phyloP scores from a whole-genome alignment of 2,329 filamentous ascomycete genomes.

The Thermomyces lanuginosus region DNA sequence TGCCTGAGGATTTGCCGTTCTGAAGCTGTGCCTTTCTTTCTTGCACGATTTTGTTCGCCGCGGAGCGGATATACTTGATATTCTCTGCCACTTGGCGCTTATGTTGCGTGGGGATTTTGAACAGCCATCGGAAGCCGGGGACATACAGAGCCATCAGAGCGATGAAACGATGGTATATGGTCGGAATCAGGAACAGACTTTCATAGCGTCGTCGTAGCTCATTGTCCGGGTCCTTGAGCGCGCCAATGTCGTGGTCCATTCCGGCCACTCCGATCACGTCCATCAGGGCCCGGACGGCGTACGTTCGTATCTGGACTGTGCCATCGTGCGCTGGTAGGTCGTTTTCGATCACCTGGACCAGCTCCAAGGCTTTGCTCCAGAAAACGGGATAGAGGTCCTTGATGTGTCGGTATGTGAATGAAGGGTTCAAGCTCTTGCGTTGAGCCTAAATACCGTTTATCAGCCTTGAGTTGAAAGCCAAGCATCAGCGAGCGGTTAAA shows the following conservation, averaged over 20 bases:
- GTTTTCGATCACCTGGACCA: slow-evolving; percentile 43
- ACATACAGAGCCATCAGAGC: slow-evolving; percentile 42
- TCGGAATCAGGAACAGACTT: slow-evolving; percentile 11
- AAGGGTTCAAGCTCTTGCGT: slow-evolving; percentile 62
- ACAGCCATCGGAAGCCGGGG: slow-evolving; percentile 46
- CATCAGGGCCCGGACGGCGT: slow-evolving; percentile 52
- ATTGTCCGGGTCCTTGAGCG: slow-evolving; percentile 45
- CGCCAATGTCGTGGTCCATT: slow-evolving; percentile 53
- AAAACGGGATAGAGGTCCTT: slow-evolving; percentile 74
- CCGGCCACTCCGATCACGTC: slow-evolving; percentile 62
- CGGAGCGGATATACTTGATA: slow-evolving; percentile 42
- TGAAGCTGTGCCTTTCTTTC: slow-evolving; percentile 47
- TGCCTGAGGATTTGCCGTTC: slow-evolving; percentile 11
- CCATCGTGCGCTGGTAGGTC: slow-evolving; percentile 22
- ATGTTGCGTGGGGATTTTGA: slow-evolving; percentile 48
- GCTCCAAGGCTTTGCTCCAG: slow-evolving; percentile 59
- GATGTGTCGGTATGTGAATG: slow-evolving; percentile 72
- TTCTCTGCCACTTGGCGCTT: slow-evolving; percentile 50
- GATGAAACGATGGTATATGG: slow-evolving; percentile 28
- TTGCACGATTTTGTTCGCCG: slow-evolving; percentile 52
- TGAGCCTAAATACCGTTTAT: slow-evolving; percentile 30
- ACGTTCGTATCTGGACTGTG: slow-evolving; percentile 42
- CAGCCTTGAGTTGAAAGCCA: slow-evolving; percentile 1
- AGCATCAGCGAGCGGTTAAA: slow-evolving; percentile 1
- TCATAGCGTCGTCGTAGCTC: slow-evolving; percentile 33